Conservation (phyloP, 306 rosid species). For the Rosa lucieae region DNA sequence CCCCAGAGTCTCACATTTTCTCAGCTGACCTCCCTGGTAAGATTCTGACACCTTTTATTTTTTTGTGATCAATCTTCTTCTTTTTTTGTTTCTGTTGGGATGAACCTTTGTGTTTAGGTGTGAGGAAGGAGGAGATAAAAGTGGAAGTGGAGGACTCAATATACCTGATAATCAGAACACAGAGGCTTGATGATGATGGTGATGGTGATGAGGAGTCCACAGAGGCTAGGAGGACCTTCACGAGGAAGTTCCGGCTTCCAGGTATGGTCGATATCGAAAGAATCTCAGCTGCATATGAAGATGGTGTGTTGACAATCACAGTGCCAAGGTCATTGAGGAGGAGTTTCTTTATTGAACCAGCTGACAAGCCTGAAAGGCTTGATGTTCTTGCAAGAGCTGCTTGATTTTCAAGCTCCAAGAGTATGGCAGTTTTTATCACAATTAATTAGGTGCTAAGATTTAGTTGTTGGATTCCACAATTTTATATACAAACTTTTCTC, state of each 20-base stretch:
- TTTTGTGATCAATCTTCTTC: background rate
- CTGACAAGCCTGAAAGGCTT: constrained; percentile 43
- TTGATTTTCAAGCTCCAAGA: constrained; percentile 6
- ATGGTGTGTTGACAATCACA: constrained; percentile 66
- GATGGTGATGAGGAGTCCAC: constrained; percentile 11
- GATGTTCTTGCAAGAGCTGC: constrained; percentile 78
- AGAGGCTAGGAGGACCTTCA: constrained; percentile 49
- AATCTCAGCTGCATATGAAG: constrained; percentile 60
- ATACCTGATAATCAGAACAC: constrained; percentile 65
- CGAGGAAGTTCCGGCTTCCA: constrained; percentile 74
- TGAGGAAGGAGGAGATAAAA: constrained; percentile 66
- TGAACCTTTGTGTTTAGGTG: constrained; percentile 39
- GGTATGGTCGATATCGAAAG: constrained; percentile 51
- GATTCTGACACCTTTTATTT: background rate
- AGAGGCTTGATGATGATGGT: constrained; percentile 40
- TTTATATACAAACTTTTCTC: background rate
- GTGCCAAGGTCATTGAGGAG: constrained; percentile 61
- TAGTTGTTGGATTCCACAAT: background rate
- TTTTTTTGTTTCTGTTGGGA: background rate
- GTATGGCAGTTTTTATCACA: background rate
- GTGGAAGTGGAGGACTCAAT: constrained; percentile 78
- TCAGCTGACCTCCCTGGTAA: constrained; percentile 75
- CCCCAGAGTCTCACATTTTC: constrained; percentile 69
- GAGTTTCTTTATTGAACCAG: constrained; percentile 48
- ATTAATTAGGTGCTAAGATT: background rate